phyloP scores from a whole-genome alignment of 306 rosid species.

The Glycine latifolia region DNA sequence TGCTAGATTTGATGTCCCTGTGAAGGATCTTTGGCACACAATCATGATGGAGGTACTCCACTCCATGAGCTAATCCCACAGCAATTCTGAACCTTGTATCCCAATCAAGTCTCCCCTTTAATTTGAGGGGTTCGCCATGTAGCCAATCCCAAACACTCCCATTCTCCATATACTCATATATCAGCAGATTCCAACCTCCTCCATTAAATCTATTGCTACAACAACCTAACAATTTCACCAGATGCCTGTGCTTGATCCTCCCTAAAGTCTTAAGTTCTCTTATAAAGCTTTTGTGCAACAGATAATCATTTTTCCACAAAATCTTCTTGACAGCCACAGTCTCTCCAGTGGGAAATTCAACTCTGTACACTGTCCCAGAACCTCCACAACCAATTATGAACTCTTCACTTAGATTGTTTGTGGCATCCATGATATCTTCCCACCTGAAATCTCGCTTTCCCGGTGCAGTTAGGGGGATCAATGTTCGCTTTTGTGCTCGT shows the following conservation, averaged over 20 bases:
- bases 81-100: constrained; percentile 79
- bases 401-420: constrained; percentile 76
- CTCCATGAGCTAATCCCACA: constrained; percentile 78
- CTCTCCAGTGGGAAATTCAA: constrained; percentile 68
- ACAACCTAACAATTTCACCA: constrained; percentile 88
- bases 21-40: constrained; percentile 89
- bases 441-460: constrained; percentile 63
- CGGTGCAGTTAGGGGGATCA: constrained; percentile 58
- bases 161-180: constrained; percentile 88
- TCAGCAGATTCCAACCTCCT: constrained; percentile 74
- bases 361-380: constrained; percentile 86
- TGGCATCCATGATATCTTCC: constrained; percentile 86
- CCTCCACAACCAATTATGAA: constrained; percentile 89
- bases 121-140: constrained; percentile 58
- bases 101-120: constrained; percentile 75
- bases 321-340: constrained; percentile 87
- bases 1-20: constrained; percentile 89
- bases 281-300: constrained; percentile 73
- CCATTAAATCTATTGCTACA: constrained; percentile 76
- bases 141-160: constrained; percentile 98
- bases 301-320: constrained; percentile 72
- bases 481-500: constrained; percentile 54
- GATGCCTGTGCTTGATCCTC: constrained; percentile 86
- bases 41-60: constrained; percentile 94
- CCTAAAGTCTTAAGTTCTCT: constrained; percentile 90